Evolutionary conservation across 495 filamentous ascomycete species (phyloP), one percentile per base, ranked within the genome.

Genomic region (Daldinia loculata): DNA sequence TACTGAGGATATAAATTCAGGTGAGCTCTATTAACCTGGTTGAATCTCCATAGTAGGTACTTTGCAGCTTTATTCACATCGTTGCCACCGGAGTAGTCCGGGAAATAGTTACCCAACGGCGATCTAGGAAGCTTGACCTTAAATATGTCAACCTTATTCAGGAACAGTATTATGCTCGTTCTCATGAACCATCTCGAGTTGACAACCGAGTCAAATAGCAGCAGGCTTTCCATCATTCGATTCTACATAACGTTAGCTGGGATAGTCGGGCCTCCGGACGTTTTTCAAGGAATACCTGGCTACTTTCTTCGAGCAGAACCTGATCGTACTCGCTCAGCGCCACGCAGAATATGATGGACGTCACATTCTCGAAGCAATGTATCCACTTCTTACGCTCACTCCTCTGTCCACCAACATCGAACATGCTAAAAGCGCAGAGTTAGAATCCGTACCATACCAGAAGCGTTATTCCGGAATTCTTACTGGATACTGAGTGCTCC

Each of bases 361-460:
- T 99, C 70, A 99, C 95, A 71, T 98, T 97, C 79, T 99, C 95
- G 78, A 99, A 99, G 84, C 95, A 99, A 82, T 99, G 95, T 75
- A 99, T 99, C 95, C 95, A 99, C 81, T 99, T 99, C 82, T 99
- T 99, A 60, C 95, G 89, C 79, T 99, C 95, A 79, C 94, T 97
- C 72, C 95, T 85, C 82, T 99, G 95, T 34, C 95, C 95, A 64
- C 95, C 95, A 22, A 99, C 95, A 79, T 99, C 95, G 77, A 99
- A 99, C 95, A 99, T 99, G 84, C 94, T 97, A 70, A 56, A 74
- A 17, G 1, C 43, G 55, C 9, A 36, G 66, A 19, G 63, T 84
- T 60, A 61, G 51, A 66, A 48, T 58, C 29, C 14, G 56, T 79
- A 55, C 77, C 70, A 17, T 6, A 60, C 43, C 55, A 30, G 60